Evolutionary conservation across 139 green algal species (phyloP), one percentile per base, ranked within the genome.

Genomic region (Tetratostichococcus sp.): DNA sequence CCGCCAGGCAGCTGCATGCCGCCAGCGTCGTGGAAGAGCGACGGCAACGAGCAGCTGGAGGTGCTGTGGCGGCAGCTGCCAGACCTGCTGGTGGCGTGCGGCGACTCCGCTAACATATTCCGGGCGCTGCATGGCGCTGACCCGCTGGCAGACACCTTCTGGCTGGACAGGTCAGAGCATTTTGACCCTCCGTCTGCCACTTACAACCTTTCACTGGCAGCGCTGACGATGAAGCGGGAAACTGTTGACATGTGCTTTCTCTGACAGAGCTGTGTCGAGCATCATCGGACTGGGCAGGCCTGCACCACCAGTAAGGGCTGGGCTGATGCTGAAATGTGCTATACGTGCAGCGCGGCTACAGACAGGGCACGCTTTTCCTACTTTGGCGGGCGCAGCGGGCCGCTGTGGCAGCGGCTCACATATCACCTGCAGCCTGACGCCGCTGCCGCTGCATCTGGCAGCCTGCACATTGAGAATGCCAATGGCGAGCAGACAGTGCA

Each of bases 281-380:
- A n/a, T n/a, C n/a, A n/a, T n/a, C n/a, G n/a, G n/a, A n/a, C n/a
- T n/a, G n/a, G n/a, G 8, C 39, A 50, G 39, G 8, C 11, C 11
- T 50, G 39, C 6, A 11, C 6, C 6, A 6, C 39, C 62, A 35
- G 16, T 69, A 69, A 69, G 6, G 62, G 5, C 5, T 28, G 6
- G 6, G 62, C 8, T 35, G 62, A 30, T 22, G 14, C 2, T 35
- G 16, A 4, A 6, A 5, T n/a, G 50, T 62, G 50, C 11, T 72
- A 1, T 21, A 50, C 6, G 4, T 75, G 67, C 84, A 90, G 84
- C 70, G 80, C 90, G n/a, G 77, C 86, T 0, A 69, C 77, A 4
- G 93, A 97, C 70, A 73, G 94, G 0, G 86, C 81, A 3, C 82
- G 95, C 28, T 99, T 97, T 80, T 97, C 92, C 22, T 97, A 90